Evolutionary conservation across 2,329 filamentous ascomycete species (phyloP), one percentile per base, ranked within the genome.

Genomic region (Aureobasidium mangrovei): DNA sequence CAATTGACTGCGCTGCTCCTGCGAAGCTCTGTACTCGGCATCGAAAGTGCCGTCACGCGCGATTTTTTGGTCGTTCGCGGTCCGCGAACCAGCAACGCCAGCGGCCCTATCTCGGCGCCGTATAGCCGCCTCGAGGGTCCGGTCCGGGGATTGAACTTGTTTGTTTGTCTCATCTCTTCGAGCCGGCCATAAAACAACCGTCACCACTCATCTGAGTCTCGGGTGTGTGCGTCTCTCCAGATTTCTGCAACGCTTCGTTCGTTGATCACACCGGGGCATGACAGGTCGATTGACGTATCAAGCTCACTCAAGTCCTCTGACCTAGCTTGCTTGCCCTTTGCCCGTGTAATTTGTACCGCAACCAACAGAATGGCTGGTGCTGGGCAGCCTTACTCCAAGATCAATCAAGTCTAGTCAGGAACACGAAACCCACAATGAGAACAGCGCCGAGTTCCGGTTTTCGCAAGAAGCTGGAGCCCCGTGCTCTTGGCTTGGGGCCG

Each of bases 141-240:
- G 47, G 28, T 41, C 36, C 28, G 47, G 47, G 39, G 46, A 38
- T 24, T 18, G 38, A 51, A 51, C 47, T 51, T 51, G 47, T 51
- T 51, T 51, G 47, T 51, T 51, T 41, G 47, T 51, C 47, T 51
- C 47, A 51, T 51, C 47, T 41, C 38, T 41, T 29, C 10, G 41
- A 29, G 18, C 47, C 47, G 47, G 47, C 32, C 28, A 18, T 31
- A 40, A 41, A 33, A 51, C 47, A 41, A 27, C 47, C 47, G 47
- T 51, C 41, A 24, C 29, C 28, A 33, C 9, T 51, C 29, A 39
- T 51, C 38, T 38, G 28, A 41, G 31, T 41, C 29, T 41, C 47
- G 47, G 47, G 10, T 51, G 18, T 41, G 18, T 12, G n/a, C 18
- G 4, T 27, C 38, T 47, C 46, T 51, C 47, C 36, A 51, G 47